Percentiles rank a stretch among this genome's conserved stretches.
These are phyloP conservation scores for Wallacemonas sp. DNA, from an alignment of 208 protist species.

Conservation along the genomic window DNA sequence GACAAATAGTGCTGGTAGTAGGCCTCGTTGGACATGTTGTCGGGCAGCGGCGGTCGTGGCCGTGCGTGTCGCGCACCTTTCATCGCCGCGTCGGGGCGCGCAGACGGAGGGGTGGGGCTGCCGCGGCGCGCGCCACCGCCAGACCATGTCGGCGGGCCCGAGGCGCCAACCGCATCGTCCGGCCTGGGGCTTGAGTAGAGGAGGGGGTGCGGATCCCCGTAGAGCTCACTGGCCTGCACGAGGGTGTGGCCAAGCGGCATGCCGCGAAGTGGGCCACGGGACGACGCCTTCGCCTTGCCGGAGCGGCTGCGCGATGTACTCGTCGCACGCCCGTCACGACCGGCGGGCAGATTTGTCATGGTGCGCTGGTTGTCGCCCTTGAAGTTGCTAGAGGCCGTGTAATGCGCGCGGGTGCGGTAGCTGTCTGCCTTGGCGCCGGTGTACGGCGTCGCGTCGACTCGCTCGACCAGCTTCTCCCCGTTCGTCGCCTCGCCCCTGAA, in stretches of 20 bases:
- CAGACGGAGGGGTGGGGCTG: background rate
- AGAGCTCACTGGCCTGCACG: slow-evolving; percentile 49
- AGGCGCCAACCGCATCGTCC: no score
- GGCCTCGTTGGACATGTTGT: slow-evolving; percentile 8
- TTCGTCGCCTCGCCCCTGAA: slow-evolving; percentile 76
- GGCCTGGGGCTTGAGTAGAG: slow-evolving; percentile 38
- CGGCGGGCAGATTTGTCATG: background rate
- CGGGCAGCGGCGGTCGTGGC: background rate
- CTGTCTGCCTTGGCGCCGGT: slow-evolving; percentile 45
- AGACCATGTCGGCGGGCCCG: slow-evolving; percentile 5
- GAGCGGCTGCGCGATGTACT: background rate
- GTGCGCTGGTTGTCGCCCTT: slow-evolving; percentile 3
- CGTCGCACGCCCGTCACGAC: slow-evolving; percentile 9
- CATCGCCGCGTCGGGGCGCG: background rate
- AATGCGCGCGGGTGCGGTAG: slow-evolving; percentile 25
- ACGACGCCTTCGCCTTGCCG: background rate
- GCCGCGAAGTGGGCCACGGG: slow-evolving; percentile 26
- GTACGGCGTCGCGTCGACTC: slow-evolving; percentile 61
- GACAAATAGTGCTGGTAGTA: slow-evolving; percentile 5
- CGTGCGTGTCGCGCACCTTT: background rate
- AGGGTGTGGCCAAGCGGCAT: slow-evolving; percentile 65
- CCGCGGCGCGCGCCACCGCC: background rate
- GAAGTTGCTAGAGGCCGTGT: slow-evolving; percentile 8
- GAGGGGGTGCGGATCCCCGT: slow-evolving; percentile 79
- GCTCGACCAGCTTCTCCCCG: slow-evolving; percentile 64